Evolutionary conservation across 495 filamentous ascomycete species (phyloP).

Genomic region (Talaromyces wortmannii): DNA sequence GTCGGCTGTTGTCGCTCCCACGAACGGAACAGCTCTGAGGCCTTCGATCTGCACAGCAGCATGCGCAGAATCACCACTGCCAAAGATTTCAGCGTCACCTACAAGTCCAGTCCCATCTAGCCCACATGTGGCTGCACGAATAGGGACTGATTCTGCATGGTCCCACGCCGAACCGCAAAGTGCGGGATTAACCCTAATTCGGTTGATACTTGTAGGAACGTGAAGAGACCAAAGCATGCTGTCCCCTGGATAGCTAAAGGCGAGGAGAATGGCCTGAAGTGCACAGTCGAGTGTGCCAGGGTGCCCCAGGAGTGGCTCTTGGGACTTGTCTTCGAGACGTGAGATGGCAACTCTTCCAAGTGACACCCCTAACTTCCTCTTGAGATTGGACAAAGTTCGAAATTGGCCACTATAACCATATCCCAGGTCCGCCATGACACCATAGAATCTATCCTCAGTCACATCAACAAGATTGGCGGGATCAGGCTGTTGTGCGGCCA

Average conservation of each 20-base stretch:
- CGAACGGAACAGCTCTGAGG: no score
- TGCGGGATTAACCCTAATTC: background rate
- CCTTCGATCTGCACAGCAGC: no score
- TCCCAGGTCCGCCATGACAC: constrained; percentile 32
- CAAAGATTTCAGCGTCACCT: no score
- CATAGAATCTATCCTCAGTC: constrained; percentile 31
- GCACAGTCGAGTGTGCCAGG: constrained; percentile 3
- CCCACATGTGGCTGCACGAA: no score
- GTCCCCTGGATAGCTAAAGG: constrained; percentile 1
- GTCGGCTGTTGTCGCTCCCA: no score
- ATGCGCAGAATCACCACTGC: no score
- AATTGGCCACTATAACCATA: constrained; percentile 37
- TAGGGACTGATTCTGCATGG: no score
- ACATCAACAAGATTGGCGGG: constrained; percentile 24
- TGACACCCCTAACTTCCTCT: background rate
- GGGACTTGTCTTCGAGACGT: background rate
- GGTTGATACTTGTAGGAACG: background rate
- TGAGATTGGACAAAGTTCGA: constrained; percentile 16
- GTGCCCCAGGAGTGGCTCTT: background rate
- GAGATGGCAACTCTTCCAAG: background rate
- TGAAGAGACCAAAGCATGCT: constrained; percentile 2
- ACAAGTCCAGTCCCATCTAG: no score
- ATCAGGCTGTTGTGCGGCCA: no score
- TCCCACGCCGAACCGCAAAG: background rate
- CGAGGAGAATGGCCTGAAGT: constrained; percentile 2